These are phyloP conservation scores for Nitzschia sp. DNA, from an alignment of 108 stramenopile genomes.

Conservation along the genomic window DNA sequence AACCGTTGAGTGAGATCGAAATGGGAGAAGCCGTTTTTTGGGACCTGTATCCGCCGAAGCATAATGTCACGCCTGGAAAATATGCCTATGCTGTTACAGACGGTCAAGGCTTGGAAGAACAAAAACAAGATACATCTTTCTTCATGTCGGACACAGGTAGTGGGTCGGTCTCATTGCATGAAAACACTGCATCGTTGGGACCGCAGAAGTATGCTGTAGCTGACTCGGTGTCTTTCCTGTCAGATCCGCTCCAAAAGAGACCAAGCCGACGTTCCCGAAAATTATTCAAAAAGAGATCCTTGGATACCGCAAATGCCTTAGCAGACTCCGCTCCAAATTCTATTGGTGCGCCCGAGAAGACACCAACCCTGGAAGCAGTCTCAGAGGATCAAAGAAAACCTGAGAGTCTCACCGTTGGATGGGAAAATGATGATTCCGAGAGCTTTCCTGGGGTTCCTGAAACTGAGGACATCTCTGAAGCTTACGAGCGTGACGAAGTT, in stretches of 20 bases:
- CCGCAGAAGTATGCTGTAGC: not conserved
- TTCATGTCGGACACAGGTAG: not conserved
- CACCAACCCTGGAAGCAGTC: not conserved
- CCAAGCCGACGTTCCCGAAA: not conserved
- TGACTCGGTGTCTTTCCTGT: not conserved
- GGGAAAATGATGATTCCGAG: constrained; percentile 18
- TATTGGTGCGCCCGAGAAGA: not conserved
- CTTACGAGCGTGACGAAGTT: constrained; percentile 8
- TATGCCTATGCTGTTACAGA: not conserved
- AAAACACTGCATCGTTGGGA: not conserved
- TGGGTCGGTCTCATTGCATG: not conserved
- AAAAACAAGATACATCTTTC: not conserved
- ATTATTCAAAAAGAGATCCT: not conserved
- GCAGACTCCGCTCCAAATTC: not conserved
- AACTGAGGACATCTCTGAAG: constrained; percentile 35
- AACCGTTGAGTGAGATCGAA: not conserved
- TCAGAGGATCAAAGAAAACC: constrained; percentile 6
- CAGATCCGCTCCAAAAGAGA: not conserved
- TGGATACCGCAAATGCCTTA: not conserved
- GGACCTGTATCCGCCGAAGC: constrained; percentile 9
- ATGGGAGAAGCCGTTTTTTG: not conserved
- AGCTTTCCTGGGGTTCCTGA: constrained; percentile 27
- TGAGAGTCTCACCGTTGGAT: constrained; percentile 14
- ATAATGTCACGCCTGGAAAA: not conserved
- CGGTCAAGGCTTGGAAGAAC: not conserved